Conservation (phyloP, 139 green algal species). For the Desmodesmus armatus region DNA sequence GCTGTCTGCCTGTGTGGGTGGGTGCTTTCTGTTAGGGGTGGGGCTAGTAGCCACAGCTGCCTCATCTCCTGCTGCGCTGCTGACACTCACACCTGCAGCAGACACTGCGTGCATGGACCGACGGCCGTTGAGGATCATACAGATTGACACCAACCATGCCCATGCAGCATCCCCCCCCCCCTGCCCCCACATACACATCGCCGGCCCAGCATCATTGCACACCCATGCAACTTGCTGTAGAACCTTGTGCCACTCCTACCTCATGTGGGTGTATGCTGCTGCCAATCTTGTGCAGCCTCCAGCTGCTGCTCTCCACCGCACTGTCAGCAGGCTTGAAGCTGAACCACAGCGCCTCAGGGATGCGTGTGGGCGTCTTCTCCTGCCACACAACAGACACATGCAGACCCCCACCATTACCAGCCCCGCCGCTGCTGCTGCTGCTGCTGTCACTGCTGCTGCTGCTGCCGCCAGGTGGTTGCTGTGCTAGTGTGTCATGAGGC, state of each 20-base stretch:
- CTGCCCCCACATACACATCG: too few species aligned
- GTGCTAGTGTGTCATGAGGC: not conserved
- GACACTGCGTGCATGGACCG: conserved; percentile 66
- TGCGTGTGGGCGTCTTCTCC: conserved; percentile 72
- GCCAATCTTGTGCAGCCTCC: conserved; percentile 68
- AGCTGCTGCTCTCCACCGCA: conserved; percentile 50
- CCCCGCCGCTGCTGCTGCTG: not conserved
- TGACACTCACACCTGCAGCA: conserved; percentile 58
- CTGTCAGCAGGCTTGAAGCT: conserved; percentile 33
- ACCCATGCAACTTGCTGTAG: too few species aligned
- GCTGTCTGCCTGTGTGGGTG: too few species aligned
- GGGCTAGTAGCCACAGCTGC: too few species aligned
- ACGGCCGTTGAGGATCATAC: conserved; percentile 68
- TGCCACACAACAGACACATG: conserved; percentile 40
- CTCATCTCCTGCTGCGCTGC: not conserved
- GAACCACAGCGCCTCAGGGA: conserved; percentile 71
- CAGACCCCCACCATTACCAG: not conserved
- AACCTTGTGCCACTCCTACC: conserved; percentile 47
- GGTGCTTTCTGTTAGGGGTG: too few species aligned
- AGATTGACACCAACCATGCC: too few species aligned
- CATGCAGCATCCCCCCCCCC: not conserved
- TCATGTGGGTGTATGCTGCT: conserved; percentile 54
- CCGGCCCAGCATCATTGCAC: too few species aligned
- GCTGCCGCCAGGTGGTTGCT: not conserved
- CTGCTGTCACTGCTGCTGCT: conserved; percentile 4